These are phyloP conservation scores for Erysiphe neolycopersici DNA, from an alignment of 2,329 filamentous ascomycete species.

Conservation along the genomic window DNA sequence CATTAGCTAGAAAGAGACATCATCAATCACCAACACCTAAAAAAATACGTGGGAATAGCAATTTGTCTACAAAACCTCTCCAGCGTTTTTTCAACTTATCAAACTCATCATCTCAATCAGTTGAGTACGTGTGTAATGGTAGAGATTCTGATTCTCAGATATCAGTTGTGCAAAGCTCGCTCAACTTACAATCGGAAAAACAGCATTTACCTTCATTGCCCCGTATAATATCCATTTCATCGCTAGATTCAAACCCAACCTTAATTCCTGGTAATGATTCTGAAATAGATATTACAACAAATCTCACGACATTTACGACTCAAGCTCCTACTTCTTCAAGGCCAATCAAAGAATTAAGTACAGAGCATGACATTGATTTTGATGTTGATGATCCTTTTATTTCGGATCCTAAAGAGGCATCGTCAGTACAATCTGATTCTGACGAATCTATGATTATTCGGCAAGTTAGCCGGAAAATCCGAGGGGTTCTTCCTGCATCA, in stretches of 20 bases:
- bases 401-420: slow-evolving; percentile 1
- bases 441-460: slow-evolving; percentile 10
- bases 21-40: too few relatives aligned
- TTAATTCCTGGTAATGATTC: slow-evolving; percentile 1
- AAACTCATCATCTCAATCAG: too few relatives aligned
- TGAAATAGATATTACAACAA: background rate
- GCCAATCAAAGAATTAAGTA: slow-evolving; percentile 1
- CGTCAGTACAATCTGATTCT: slow-evolving; percentile 6
- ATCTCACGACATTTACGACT: too few relatives aligned
- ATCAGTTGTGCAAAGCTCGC: slow-evolving; percentile 17
- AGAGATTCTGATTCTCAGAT: slow-evolving; percentile 14
- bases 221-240: slow-evolving; percentile 5
- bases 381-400: slow-evolving; percentile 7
- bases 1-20: too few relatives aligned
- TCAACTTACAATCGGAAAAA: slow-evolving; percentile 2
- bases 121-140: too few relatives aligned
- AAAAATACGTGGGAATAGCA: too few relatives aligned
- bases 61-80: too few relatives aligned
- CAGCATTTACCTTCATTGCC: slow-evolving; percentile 1
- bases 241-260: slow-evolving; percentile 4
- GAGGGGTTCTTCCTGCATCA: slow-evolving; percentile 38
- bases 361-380: slow-evolving; percentile 5
- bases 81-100: too few relatives aligned
- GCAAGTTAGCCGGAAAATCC: slow-evolving; percentile 17
- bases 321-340: too few relatives aligned